Conservation (phyloP, 2,329 filamentous ascomycete genomes). For the Dactylellina leptospora region DNA sequence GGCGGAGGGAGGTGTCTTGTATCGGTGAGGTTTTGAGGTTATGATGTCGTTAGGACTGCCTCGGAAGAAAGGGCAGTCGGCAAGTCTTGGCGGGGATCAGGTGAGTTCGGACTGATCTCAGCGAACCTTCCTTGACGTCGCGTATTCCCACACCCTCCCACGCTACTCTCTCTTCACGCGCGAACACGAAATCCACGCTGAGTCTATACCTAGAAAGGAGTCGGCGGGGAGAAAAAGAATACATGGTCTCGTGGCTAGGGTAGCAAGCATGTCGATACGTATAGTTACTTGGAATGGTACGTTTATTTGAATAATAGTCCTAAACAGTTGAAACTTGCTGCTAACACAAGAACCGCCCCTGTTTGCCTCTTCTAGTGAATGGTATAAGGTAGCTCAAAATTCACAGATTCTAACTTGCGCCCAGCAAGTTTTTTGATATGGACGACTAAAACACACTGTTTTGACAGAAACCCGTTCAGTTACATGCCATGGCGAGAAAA, state of each 20-base stretch:
- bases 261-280: conserved; percentile 73
- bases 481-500: conserved; percentile 83
- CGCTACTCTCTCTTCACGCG: neutral
- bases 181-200: neutral
- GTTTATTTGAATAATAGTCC: conserved; percentile 56
- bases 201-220: neutral
- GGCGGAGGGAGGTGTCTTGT: neutral
- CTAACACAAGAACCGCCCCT: neutral
- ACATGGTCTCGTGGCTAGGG: neutral
- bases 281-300: conserved; percentile 88
- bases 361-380: conserved; percentile 68
- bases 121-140: neutral
- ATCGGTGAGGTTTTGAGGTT: neutral
- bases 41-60: conserved; percentile 26
- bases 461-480: conserved; percentile 77
- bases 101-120: conserved; percentile 32
- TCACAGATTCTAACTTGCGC: neutral
- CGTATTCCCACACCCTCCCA: conserved; percentile 1
- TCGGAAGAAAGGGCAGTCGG: conserved; percentile 25
- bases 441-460: conserved; percentile 4
- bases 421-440: neutral
- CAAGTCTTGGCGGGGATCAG: conserved; percentile 23
- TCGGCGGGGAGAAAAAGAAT: neutral
- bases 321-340: neutral
- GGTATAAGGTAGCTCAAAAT: conserved; percentile 71